These are phyloP conservation scores for Volvox reticuliferus DNA, from an alignment of 139 green algal species.

Conservation along the genomic window DNA sequence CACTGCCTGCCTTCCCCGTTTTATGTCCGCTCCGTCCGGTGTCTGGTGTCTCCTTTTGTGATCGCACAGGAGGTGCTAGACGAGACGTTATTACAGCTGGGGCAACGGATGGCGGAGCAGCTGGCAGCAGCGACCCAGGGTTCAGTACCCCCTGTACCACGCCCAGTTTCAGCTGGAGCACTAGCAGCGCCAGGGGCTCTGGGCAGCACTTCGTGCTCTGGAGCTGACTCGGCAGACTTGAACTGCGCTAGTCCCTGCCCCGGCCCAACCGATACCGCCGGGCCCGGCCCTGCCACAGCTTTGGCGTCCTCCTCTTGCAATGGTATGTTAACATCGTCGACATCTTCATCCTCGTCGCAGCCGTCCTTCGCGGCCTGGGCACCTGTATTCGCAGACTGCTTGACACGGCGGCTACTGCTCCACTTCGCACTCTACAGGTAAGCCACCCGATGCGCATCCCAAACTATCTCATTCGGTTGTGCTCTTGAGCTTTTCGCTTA, in stretches of 20 bases:
- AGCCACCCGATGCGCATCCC: too few relatives aligned
- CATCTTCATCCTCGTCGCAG: not conserved
- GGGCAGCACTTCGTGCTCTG: not conserved
- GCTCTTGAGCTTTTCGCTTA: too few relatives aligned
- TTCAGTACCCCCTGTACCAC: too few relatives aligned
- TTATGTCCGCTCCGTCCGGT: not conserved
- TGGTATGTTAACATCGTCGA: too few relatives aligned
- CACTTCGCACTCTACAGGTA: slow-evolving; percentile 64
- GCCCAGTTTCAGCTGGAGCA: not conserved
- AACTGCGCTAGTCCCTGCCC: too few relatives aligned
- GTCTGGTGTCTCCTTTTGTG: slow-evolving; percentile 3
- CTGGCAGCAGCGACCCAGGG: not conserved
- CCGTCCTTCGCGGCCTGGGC: slow-evolving; percentile 12
- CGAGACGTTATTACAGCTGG: not conserved
- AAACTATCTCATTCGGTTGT: too few relatives aligned
- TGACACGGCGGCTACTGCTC: slow-evolving; percentile 58
- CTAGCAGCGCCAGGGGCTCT: not conserved
- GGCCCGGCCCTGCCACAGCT: not conserved
- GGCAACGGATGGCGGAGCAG: not conserved
- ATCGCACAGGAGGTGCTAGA: slow-evolving; percentile 11
- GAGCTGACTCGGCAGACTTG: too few relatives aligned
- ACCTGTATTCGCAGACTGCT: slow-evolving; percentile 47
- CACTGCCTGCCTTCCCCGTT: not conserved
- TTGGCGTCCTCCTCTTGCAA: not conserved
- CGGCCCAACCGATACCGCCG: not conserved